These are phyloP conservation scores for Globomyces pollinis-pini DNA, from an alignment of 192 early-diverging fungal genomes.

Conservation along the genomic window DNA sequence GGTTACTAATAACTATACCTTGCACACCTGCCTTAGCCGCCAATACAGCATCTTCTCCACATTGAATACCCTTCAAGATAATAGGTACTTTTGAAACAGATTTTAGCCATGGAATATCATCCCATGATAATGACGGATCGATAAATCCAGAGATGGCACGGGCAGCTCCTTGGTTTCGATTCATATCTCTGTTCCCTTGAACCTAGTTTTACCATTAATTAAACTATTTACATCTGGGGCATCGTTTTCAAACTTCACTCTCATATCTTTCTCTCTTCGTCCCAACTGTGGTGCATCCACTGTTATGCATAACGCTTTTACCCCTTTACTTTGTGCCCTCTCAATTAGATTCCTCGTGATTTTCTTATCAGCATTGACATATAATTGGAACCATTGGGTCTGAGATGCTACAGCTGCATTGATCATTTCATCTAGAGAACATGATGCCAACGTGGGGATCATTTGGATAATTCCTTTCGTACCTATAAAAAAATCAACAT, in stretches of 20 bases:
- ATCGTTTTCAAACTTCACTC: conserved; percentile 56
- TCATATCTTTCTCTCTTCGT: conserved; percentile 73
- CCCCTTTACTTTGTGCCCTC: conserved; percentile 32
- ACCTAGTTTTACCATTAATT: conserved; percentile 3
- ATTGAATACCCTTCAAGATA: conserved; percentile 87
- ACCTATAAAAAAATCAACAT: too few relatives aligned
- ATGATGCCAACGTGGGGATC: conserved; percentile 72
- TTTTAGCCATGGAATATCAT: conserved; percentile 80
- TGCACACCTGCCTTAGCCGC: conserved; percentile 70
- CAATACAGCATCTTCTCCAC: conserved; percentile 79
- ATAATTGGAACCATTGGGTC: conserved; percentile 48
- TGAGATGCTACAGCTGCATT: conserved; percentile 26
- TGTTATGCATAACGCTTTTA: conserved; percentile 63
- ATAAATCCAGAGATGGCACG: conserved; percentile 69
- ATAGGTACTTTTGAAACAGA: conserved; percentile 80
- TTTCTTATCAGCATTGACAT: conserved; percentile 44
- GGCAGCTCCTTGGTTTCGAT: conserved; percentile 55
- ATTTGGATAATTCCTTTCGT: conserved; percentile 59
- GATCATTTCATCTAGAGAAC: conserved; percentile 48
- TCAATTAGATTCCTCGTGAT: conserved; percentile 26
- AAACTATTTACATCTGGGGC: conserved; percentile 28
- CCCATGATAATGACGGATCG: conserved; percentile 80
- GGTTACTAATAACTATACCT: conserved; percentile 90
- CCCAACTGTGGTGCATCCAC: conserved; percentile 74
- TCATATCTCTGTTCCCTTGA: conserved; percentile 19